A percentile compares a stretch with the other conserved stretches of the same genome.
Conservation (phyloP, 2,329 filamentous ascomycete species). For the Epichloe sylvatica region DNA sequence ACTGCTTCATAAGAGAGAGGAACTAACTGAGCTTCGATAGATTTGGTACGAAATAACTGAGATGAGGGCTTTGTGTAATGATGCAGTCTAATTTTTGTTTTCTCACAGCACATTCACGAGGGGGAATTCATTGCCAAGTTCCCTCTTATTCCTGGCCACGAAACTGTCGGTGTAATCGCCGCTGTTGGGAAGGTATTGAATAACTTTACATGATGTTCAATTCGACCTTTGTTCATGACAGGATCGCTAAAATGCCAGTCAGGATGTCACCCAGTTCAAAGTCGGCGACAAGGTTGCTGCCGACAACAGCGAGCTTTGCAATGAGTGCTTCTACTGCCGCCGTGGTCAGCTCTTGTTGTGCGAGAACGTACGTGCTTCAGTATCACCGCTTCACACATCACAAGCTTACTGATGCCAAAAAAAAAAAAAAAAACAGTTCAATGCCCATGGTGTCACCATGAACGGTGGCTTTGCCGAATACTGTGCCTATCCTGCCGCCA, state of each 20-base stretch:
- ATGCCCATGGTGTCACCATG: slow-evolving; percentile 52
- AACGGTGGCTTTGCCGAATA: slow-evolving; percentile 64
- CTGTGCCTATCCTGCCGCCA: slow-evolving; percentile 36
- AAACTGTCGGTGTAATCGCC: slow-evolving; percentile 52
- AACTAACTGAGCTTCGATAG: slow-evolving; percentile 14
- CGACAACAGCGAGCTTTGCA: slow-evolving; percentile 53
- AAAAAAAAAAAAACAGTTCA: slow-evolving; percentile 28
- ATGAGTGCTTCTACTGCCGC: slow-evolving; percentile 60
- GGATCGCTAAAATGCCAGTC: neutral
- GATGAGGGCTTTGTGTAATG: neutral
- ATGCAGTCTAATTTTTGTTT: neutral
- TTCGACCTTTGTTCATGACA: neutral
- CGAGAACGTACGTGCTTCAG: slow-evolving; percentile 33
- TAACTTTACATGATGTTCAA: neutral
- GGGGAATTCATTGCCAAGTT: slow-evolving; percentile 53
- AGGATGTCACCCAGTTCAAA: slow-evolving; percentile 44
- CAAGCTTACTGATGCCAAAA: neutral
- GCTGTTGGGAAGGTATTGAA: slow-evolving; percentile 31
- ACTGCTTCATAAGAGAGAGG: neutral
- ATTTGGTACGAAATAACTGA: slow-evolving; percentile 18
- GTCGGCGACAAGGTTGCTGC: slow-evolving; percentile 51
- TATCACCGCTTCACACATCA: neutral
- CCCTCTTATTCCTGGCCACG: slow-evolving; percentile 53
- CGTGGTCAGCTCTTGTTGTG: slow-evolving; percentile 54
- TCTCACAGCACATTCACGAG: slow-evolving; percentile 43